Percentiles rank a stretch among this genome's conserved stretches.
Evolutionary conservation across 139 green algal genomes (phyloP).

Genomic region (Chlamydomonas incerta): DNA sequence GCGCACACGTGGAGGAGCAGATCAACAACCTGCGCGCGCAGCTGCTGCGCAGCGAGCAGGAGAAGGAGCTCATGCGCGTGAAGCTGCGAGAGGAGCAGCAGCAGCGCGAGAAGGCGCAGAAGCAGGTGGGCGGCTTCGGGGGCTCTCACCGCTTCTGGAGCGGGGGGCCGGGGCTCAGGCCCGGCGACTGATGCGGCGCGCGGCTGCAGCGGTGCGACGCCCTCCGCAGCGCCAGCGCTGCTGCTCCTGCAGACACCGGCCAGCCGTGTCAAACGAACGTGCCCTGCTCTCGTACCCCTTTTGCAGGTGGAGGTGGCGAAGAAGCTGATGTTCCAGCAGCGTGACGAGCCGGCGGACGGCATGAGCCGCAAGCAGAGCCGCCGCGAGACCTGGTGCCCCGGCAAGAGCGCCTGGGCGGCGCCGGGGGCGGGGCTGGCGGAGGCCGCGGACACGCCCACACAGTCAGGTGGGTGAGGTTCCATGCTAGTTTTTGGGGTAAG

Average conservation of each 20-base stretch:
- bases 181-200: no score
- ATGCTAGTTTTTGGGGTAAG: no score
- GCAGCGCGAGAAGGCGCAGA: constrained; percentile 78
- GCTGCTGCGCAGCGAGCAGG: constrained; percentile 87
- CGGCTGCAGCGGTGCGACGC: no score
- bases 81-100: constrained; percentile 82
- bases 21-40: constrained; percentile 71
- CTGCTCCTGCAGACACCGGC: no score
- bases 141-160: no score
- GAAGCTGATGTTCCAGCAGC: constrained; percentile 66
- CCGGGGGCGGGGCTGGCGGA: not conserved
- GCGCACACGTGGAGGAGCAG: constrained; percentile 71
- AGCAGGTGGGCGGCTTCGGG: constrained; percentile 13
- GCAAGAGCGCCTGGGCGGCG: constrained; percentile 57
- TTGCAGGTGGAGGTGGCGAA: constrained; percentile 63
- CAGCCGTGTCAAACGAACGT: no score
- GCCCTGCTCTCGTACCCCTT: no score
- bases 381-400: constrained; percentile 69
- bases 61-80: constrained; percentile 84
- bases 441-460: not conserved
- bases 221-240: no score
- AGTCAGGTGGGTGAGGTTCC: not conserved
- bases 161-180: no score
- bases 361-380: constrained; percentile 42
- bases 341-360: constrained; percentile 5